Base-by-base conservation (phyloP, 306 rosid species). In the Senna tora region DNA sequence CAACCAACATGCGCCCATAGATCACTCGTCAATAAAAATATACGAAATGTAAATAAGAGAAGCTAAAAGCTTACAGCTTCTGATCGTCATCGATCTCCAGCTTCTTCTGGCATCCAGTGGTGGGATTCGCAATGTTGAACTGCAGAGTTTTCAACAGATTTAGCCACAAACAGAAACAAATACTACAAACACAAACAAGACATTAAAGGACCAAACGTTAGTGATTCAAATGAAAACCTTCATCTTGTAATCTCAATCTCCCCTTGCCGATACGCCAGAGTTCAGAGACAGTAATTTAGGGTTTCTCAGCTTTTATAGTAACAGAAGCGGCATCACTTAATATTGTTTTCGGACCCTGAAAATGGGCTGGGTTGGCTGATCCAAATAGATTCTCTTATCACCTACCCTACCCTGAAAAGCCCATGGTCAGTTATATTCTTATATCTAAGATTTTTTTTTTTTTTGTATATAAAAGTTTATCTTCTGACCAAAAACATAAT, bases 31-130 rank as follows among this genome's bases (percentile, higher is more conserved):
- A 5, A 33, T n/a, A n/a, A 15, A 33, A 59, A 7, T 59, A 57
- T 6, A 1, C 1, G 13, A 4, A 12, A 43, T 1, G 6, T 14
- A 59, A 15, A 59, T 16, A 22, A 30, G 28, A 47, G 5, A 11
- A 9, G 10, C 8, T 15, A 43, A 4, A 4, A 5, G 14, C 14
- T 30, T 66, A 66, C 58, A 66, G 72, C 55, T 66, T 66, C 28
- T 46, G 72, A 47, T 66, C 58, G 58, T 66, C 72, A 66, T 66
- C 72, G 58, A 66, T 47, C 72, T 66, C 72, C 15, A 66, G 72
- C 58, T 66, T 66, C 72, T 66, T 66, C 58, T 66, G 72, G 72
- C 72, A 66, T 2, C 72, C 72, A 66, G 57, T 47, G 30, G 72
- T 66, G 43, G 72, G 58, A 47, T 47, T 66, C 16, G 72, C 72